Evolutionary conservation across 2,329 filamentous ascomycete species (phyloP).

Genomic region (Ascochyta fabae): DNA sequence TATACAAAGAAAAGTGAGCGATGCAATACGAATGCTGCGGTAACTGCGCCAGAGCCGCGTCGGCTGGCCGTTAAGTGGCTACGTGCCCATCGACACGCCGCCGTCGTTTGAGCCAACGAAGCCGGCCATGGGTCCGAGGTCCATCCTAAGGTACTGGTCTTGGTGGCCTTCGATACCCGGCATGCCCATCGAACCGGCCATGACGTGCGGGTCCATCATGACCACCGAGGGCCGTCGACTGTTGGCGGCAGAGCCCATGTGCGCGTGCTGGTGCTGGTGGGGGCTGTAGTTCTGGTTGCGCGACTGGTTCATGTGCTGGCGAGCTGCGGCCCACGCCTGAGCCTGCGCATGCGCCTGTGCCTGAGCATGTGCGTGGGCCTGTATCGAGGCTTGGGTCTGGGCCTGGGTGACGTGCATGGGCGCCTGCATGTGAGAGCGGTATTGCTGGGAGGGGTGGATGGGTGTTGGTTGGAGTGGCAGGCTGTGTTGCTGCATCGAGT

Average conservation of each 20-base stretch:
- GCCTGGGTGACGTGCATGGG: constrained; percentile 39
- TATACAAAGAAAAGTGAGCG: constrained; percentile 19
- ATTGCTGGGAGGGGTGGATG: constrained; percentile 36
- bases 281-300: constrained; percentile 41
- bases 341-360: constrained; percentile 37
- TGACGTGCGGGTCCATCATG: constrained; percentile 40
- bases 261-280: constrained; percentile 38
- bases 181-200: constrained; percentile 30
- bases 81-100: constrained; percentile 25
- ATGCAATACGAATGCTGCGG: constrained; percentile 3
- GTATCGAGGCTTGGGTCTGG: constrained; percentile 35
- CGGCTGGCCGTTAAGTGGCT: background rate
- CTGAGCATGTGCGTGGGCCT: constrained; percentile 35
- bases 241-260: constrained; percentile 41
- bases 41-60: constrained; percentile 6
- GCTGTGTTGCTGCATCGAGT: constrained; percentile 21
- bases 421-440: constrained; percentile 35
- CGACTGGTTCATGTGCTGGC: constrained; percentile 48
- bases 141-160: constrained; percentile 43
- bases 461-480: constrained; percentile 42
- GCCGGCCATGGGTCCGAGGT: constrained; percentile 38
- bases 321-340: constrained; percentile 42
- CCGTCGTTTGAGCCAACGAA: constrained; percentile 39
- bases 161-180: constrained; percentile 39
- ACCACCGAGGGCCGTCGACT: constrained; percentile 41